Evolutionary conservation across 257 asterid species (phyloP), one percentile per base, ranked within the genome.

Genomic region (Anisodus tanguticus): DNA sequence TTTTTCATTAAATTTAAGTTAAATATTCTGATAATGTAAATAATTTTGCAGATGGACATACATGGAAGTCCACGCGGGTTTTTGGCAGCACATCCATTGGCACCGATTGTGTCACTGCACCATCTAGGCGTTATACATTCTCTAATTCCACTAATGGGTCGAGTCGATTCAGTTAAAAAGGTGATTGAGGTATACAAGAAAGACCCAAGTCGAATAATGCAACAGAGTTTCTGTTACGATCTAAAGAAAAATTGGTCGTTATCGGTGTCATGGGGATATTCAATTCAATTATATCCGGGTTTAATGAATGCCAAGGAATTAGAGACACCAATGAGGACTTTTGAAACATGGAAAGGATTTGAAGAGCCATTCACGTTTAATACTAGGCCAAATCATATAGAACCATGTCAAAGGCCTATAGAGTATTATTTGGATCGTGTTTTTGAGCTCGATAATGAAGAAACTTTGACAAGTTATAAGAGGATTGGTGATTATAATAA

Each of bases 51-150:
- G 97, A 63, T 93, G 82, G 99, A 95, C 53, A 89, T 95, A 68
- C 85, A 94, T 9, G 97, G 97, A 47, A 89, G 88, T 80, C 93
- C 93, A 8, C 91, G 86, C 6, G 98, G 99, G 10, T n/a, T 95
- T 81, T 97, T 94, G 49, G 89, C 98, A 6, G 95, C 97, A 6
- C 99, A 95, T 67, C 97, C 98, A 13, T 26, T 94, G 59, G 92
- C 97, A 13, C 98, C 98, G 1, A 81, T 95, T 3, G 91, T 95
- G 74, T 91, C 98, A 0, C 88, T 95, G 0, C 98, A 95, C 90
- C 98, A 95, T 86, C 88, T 95, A 8, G 97, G 91, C 88, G 87
- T 89, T 80, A 88, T 95, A 67, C 90, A 89, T 10, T 91, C 98
- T 1, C 3, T 95, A 22, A 93, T 92, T 47, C 94, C 94, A 0